phyloP scores from a whole-genome alignment of 177 flowering plant genomes.

The Vitis hybrid region DNA sequence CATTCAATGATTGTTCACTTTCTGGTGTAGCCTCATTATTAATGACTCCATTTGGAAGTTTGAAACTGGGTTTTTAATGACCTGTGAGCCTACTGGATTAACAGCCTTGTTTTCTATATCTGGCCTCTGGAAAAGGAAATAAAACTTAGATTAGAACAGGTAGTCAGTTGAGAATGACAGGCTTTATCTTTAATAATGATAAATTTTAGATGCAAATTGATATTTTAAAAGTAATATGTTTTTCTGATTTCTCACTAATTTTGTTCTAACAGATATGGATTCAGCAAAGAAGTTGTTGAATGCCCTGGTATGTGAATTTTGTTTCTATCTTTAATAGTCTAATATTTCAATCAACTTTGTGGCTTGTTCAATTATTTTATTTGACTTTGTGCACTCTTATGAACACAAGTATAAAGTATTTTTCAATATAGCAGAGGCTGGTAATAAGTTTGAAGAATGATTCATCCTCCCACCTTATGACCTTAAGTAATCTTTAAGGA shows the following conservation, averaged over 20 bases:
- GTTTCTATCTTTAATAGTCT: background rate
- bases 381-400: too few species aligned
- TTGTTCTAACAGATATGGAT: constrained; percentile 68
- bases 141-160: too few species aligned
- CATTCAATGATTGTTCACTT: background rate
- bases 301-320: constrained; percentile 68
- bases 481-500: too few species aligned
- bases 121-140: background rate
- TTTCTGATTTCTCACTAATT: constrained; percentile 4
- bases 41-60: background rate
- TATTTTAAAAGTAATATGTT: background rate
- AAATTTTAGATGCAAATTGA: background rate
- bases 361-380: background rate
- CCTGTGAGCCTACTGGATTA: too few species aligned
- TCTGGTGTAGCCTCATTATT: background rate
- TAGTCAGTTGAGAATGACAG: background rate
- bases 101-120: background rate
- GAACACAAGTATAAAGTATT: too few species aligned
- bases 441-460: too few species aligned
- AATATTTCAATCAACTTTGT: background rate
- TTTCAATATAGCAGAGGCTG: too few species aligned
- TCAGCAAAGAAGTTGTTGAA: constrained; percentile 89
- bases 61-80: background rate
- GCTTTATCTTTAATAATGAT: background rate
- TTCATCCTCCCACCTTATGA: too few species aligned